Percentiles rank a stretch among this genome's conserved stretches.
These are phyloP conservation scores for Limnomonas spitsbergensis DNA, from an alignment of 139 green algal species.

Conservation along the genomic window DNA sequence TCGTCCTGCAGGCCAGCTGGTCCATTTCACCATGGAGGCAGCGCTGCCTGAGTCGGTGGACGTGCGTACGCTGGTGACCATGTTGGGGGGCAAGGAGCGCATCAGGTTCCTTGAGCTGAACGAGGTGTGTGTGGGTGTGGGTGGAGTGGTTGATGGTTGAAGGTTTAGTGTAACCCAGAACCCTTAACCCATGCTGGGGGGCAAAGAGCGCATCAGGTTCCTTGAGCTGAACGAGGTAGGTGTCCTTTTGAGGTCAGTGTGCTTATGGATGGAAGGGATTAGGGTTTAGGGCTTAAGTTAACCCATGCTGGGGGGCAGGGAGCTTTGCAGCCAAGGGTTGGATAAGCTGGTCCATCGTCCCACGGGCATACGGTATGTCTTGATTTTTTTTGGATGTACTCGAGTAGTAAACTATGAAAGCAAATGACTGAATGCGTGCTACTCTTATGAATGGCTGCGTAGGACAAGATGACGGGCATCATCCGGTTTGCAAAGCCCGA, in stretches of 20 bases:
- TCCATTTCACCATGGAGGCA: constrained; percentile 42
- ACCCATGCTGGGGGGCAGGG: too few relatives aligned
- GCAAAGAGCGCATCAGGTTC: constrained; percentile 42
- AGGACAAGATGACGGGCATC: constrained; percentile 44
- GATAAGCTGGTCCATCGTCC: too few relatives aligned
- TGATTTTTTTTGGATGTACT: too few relatives aligned
- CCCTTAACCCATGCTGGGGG: constrained; percentile 37
- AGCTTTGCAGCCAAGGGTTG: too few relatives aligned
- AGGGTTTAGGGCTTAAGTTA: too few relatives aligned
- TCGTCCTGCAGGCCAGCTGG: constrained; percentile 39
- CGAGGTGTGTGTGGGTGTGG: constrained; percentile 26
- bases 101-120: constrained; percentile 55
- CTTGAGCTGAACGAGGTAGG: constrained; percentile 50
- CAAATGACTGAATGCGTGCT: too few relatives aligned
- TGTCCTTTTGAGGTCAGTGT: too few relatives aligned
- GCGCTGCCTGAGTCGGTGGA: constrained; percentile 34
- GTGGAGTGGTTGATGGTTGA: background rate
- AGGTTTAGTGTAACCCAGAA: background rate
- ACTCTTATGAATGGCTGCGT: too few relatives aligned
- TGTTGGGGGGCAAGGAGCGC: constrained; percentile 46
- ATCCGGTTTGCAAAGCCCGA: constrained; percentile 47
- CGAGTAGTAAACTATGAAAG: too few relatives aligned
- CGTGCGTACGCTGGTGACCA: constrained; percentile 45
- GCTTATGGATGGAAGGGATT: too few relatives aligned
- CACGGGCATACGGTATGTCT: too few relatives aligned